phyloP scores from a whole-genome alignment of 768 basidiomycete species.

The Harrya chromipes region DNA sequence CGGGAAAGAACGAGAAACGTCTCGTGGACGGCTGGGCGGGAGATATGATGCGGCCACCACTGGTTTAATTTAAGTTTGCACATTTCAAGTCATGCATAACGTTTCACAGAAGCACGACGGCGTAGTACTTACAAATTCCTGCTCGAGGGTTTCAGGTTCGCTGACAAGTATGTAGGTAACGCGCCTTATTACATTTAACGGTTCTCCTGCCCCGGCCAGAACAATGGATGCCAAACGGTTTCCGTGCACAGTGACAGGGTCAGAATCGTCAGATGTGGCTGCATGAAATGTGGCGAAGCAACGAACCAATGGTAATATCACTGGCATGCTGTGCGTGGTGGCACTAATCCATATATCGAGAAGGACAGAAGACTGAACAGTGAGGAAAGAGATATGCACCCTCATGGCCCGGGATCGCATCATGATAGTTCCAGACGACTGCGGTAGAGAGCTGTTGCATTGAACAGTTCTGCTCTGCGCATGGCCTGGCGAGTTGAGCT shows the following conservation, averaged over 20 bases:
- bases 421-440: background rate
- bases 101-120: background rate
- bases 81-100: background rate
- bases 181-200: background rate
- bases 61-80: background rate
- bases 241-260: background rate
- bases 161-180: background rate
- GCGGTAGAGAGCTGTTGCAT: conserved; percentile 3
- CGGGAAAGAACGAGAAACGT: background rate
- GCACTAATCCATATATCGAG: conserved; percentile 5
- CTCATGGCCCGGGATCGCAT: background rate
- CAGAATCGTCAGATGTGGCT: background rate
- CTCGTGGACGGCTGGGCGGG: background rate
- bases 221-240: background rate
- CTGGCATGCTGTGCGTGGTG: conserved; percentile 6
- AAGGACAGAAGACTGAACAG: conserved; percentile 6
- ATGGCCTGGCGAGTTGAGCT: background rate
- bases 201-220: background rate
- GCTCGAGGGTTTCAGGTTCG: background rate
- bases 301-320: background rate
- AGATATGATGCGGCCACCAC: too few species aligned
- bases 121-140: background rate
- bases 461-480: too few species aligned
- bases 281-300: background rate
- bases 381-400: conserved; percentile 6